Conservation (phyloP, 331 rosid genomes). For the Stylosanthes scabra region DNA sequence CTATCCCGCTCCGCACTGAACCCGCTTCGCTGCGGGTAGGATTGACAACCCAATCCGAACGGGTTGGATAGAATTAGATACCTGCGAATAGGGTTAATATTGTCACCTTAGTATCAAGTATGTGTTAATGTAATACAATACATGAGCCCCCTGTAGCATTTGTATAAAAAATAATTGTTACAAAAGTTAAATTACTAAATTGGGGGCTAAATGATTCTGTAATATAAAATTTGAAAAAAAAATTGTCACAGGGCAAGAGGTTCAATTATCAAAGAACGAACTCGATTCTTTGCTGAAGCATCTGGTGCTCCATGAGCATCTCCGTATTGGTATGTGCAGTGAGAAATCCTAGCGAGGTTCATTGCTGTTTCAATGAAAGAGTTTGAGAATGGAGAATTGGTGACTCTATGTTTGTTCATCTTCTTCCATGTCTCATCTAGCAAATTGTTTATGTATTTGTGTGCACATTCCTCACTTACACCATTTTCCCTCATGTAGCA, state of each 20-base stretch:
- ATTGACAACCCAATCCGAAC: no score
- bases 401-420: constrained; percentile 39
- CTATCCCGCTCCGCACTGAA: no score
- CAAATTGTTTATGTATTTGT: constrained; percentile 3
- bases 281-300: constrained; percentile 10
- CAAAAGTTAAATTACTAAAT: no score
- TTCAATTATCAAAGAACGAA: constrained; percentile 41
- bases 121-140: no score
- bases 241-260: constrained; percentile 21
- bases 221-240: no score
- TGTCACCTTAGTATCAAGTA: no score
- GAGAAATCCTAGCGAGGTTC: constrained; percentile 48
- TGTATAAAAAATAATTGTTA: no score
- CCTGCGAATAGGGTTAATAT: no score
- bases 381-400: constrained; percentile 28
- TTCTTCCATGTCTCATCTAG: constrained; percentile 44
- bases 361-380: constrained; percentile 24
- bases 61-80: no score
- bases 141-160: no score
- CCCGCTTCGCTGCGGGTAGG: no score
- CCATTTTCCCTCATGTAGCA: constrained; percentile 44
- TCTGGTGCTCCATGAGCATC: constrained; percentile 50
- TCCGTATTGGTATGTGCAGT: constrained; percentile 42
- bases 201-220: no score
- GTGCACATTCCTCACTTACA: constrained; percentile 21